Conservation (phyloP, 768 basidiomycete species). For the Boletales sp. region DNA sequence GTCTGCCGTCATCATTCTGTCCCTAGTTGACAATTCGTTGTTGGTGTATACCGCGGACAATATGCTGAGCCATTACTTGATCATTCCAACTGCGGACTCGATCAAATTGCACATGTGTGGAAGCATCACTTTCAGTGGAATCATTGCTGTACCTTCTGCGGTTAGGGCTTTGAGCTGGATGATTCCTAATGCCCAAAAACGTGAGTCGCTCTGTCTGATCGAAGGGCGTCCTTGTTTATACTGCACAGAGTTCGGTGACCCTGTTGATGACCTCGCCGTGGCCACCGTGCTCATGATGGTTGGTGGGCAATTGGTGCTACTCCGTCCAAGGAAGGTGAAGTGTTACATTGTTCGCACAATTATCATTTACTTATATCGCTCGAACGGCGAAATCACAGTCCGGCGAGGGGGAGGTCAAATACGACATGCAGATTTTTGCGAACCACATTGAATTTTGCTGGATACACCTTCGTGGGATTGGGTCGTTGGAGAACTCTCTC, state of each 20-base stretch:
- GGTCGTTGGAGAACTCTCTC: conserved; percentile 90
- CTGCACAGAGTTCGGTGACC: conserved; percentile 85
- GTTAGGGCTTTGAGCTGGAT: conserved; percentile 96
- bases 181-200: conserved; percentile 89
- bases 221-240: conserved; percentile 6
- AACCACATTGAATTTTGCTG: conserved; percentile 98
- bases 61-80: conserved; percentile 87
- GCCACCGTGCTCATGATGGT: conserved; percentile 97
- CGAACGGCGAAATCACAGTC: conserved; percentile 44
- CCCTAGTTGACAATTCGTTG: conserved; percentile 91
- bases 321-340: conserved; percentile 81
- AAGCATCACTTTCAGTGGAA: conserved; percentile 90
- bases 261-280: conserved; percentile 85
- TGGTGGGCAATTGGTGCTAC: conserved; percentile 83
- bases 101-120: conserved; percentile 90
- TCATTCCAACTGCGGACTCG: conserved; percentile 76
- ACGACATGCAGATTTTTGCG: conserved; percentile 96
- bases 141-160: conserved; percentile 77
- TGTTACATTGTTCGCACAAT: neutral
- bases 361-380: neutral
- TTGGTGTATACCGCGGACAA: conserved; percentile 95
- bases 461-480: conserved; percentile 95
- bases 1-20: conserved; percentile 80
- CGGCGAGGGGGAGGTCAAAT: conserved; percentile 84
- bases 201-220: conserved; percentile 43